Evolutionary conservation across 1,284 basidiomycete species (phyloP).

Genomic region (Phellinidium pouzarii): DNA sequence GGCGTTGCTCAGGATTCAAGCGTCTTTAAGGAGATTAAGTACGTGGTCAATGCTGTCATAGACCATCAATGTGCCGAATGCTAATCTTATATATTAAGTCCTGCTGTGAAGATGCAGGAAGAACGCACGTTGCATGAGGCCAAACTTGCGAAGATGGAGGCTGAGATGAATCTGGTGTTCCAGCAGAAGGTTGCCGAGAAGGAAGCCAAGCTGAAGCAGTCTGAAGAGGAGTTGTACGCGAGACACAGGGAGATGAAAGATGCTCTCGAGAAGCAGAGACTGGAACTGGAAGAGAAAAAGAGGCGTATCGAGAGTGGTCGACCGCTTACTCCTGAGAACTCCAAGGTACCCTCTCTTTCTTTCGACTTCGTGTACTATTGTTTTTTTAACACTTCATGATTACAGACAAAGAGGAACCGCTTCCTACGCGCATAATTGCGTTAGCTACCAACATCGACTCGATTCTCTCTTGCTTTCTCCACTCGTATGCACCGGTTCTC

Average conservation of each 20-base stretch:
- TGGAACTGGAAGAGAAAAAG: conserved; percentile 98
- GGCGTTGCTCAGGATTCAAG: conserved; percentile 93
- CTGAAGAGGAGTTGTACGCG: conserved; percentile 95
- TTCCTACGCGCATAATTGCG: conserved; percentile 59
- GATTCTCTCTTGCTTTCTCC: conserved; percentile 10
- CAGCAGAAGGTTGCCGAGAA: conserved; percentile 99
- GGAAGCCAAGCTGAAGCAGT: conserved; percentile 95
- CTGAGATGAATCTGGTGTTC: conserved; percentile 99
- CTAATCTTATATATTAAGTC: conserved; percentile 42
- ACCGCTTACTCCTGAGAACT: conserved; percentile 92
- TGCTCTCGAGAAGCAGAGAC: conserved; percentile 92
- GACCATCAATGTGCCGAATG: conserved; percentile 15
- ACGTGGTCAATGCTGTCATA: conserved; percentile 30
- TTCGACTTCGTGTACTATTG: conserved; percentile 4
- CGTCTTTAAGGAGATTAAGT: conserved; percentile 99
- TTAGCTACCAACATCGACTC: background rate
- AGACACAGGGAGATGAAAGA: conserved; percentile 99
- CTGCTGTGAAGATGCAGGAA: conserved; percentile 90
- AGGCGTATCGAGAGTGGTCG: conserved; percentile 90
- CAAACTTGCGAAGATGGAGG: conserved; percentile 97
- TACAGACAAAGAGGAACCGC: conserved; percentile 65
- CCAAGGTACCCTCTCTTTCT: conserved; percentile 43
- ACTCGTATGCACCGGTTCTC: conserved; percentile 10
- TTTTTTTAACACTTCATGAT: background rate
- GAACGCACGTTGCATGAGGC: conserved; percentile 91